Base-by-base conservation (phyloP, 164 flowering plant species). In the Stephania yunnanensis region DNA sequence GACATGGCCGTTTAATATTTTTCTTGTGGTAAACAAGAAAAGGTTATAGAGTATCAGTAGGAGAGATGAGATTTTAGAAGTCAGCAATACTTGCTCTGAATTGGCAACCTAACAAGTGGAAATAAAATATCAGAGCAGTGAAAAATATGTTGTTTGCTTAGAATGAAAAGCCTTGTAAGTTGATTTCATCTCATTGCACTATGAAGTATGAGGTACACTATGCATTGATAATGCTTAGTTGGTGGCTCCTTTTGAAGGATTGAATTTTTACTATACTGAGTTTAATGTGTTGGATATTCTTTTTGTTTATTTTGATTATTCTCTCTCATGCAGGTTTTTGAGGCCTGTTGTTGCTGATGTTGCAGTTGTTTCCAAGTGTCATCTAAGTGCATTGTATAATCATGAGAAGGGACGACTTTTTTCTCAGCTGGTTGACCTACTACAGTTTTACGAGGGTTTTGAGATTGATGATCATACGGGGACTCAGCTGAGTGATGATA, bases 281-380 rank as follows among this genome's bases (percentile, higher is more conserved):
- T 58, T 10, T 66, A 8, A 45, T 19, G 5, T 46, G n/a, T 17
- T 45, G 53, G 25, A 70, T 45, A 9, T 70, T 44, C n/a, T 45
- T 53, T 70, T 44, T 45, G 9, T 36, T 20, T 71, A 10, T 71
- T 50, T 46, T 31, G 29, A 29, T 29, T 11, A 10, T 64, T 42
- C 10, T 36, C 20, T 17, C 20, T 61, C 20, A 22, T 69, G 77
- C 90, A 96, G 99, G 84, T 94, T 83, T 71, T 78, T 94, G 72
- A 87, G 88, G 80, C 92, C 97, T 75, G 85, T 96, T 74, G 92
- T 96, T 68, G 92, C 95, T 82, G 99, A 96, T 86, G 88, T 91
- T 61, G 97, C 93, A 67, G 94, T 94, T 77, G 95, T 96, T 80
- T 85, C 98, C 42, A 96, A 96, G 82, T 96, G 98, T 78, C 98